Base-by-base conservation (phyloP, 768 basidiomycete species). In the Termitomyces sp. region DNA sequence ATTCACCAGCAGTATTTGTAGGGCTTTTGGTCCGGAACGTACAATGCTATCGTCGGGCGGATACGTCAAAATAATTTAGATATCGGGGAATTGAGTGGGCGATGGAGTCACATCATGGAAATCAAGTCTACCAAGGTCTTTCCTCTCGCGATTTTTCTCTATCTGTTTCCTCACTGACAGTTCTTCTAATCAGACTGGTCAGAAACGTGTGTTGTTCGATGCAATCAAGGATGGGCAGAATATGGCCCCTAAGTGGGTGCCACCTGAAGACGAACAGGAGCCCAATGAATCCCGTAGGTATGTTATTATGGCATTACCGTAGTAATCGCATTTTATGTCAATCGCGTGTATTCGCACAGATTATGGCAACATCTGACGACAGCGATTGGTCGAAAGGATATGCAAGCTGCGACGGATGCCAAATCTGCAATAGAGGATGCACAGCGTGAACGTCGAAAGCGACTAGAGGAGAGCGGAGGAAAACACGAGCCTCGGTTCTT, bases 1-100 rank as follows among this genome's bases (percentile, higher is more conserved):
- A 62, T 22, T 32, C 52, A 57, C 20, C 38, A 45, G n/a, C 18
- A 33, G 33, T 11, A 11, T 53, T 28, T 46, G 49, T 49, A 92
- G 92, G 96, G 96, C 20, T 98, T 96, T 82, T 97, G 98, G 76
- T 95, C 94, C 1, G 97, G 97, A 24, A 90, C 91, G 58, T 96
- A 98, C 79, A 98, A 99, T 71, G 87, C 89, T 40, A 84, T 99
- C 61, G 74, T 85, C 6, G 97, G 97, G 11, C 85, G 87, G 65
- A 81, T 98, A 66, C 88, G 89, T 64, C 82, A 79, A 54, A 80
- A 82, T 13, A 75, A 78, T 32, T 75, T 75, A 7, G 90, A 92
- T 2, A 77, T 92, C 15, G 97, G 96, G 5, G 95, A 98, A 70
- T 76, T 99, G 40, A 84, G 84, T 15, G 97, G 97, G 33, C 84